Percentiles rank a stretch among this genome's conserved stretches.
Evolutionary conservation across 2,329 filamentous ascomycete species (phyloP).

Genomic region (Talaromyces sp.): DNA sequence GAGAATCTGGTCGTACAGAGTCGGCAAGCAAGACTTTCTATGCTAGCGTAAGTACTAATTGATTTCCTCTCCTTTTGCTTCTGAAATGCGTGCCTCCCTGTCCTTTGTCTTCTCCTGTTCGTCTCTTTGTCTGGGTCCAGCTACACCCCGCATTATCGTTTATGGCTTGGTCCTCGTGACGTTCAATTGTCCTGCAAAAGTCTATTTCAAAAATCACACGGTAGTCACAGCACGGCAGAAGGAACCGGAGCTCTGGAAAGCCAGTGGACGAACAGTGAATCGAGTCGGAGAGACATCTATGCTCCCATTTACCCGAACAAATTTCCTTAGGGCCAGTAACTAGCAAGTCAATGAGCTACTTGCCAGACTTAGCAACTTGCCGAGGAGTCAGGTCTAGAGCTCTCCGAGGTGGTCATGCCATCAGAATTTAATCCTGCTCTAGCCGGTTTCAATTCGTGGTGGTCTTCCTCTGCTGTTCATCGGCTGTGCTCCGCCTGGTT

Average conservation of each 20-base stretch:
- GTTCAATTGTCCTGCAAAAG: background rate
- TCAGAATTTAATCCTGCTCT: background rate
- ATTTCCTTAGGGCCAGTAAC: background rate
- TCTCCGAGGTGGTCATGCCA: background rate
- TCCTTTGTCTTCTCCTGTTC: background rate
- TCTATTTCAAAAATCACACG: background rate
- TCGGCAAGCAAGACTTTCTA: slow-evolving; percentile 36
- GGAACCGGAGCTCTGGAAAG: background rate
- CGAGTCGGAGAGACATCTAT: background rate
- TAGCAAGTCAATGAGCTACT: background rate
- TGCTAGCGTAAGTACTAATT: slow-evolving; percentile 32
- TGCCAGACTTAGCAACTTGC: background rate
- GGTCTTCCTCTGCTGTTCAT: background rate
- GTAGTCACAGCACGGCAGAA: background rate
- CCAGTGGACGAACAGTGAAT: background rate
- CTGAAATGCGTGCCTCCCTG: background rate
- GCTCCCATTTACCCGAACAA: slow-evolving; percentile 9
- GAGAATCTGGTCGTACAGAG: slow-evolving; percentile 27
- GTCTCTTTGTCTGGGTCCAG: background rate
- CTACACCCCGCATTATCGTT: background rate
- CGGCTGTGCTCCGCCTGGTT: slow-evolving; percentile 9
- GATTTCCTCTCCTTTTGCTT: slow-evolving; percentile 4
- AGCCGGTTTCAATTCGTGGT: slow-evolving; percentile 16
- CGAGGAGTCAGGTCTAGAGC: slow-evolving; percentile 2
- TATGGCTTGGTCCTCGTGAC: slow-evolving; percentile 1